phyloP scores from a whole-genome alignment of 345 rosid species.

The Atalantia buxifolia region DNA sequence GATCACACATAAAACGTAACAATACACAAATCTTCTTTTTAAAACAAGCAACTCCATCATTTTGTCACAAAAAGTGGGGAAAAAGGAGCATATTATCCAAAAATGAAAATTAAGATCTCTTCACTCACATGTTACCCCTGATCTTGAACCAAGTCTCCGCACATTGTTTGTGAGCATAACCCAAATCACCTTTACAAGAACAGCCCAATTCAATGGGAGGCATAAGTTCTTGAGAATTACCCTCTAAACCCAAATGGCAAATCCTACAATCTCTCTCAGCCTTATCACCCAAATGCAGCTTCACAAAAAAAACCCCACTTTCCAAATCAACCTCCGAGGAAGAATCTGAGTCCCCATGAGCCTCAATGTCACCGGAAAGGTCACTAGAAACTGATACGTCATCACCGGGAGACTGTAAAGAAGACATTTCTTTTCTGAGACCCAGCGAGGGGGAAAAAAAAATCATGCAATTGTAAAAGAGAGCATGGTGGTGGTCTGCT shows the following conservation, averaged over 20 bases:
- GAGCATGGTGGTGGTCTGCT: conserved; percentile 17
- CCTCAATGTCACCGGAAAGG: conserved; percentile 43
- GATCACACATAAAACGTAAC: background rate
- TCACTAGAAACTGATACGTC: conserved; percentile 31
- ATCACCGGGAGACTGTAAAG: conserved; percentile 19
- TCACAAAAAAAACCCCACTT: conserved; percentile 36
- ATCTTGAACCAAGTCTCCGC: conserved; percentile 71
- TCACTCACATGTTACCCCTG: conserved; percentile 54
- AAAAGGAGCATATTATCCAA: background rate
- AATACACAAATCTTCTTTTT: background rate
- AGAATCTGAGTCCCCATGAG: conserved; percentile 35
- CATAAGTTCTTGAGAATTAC: conserved; percentile 31
- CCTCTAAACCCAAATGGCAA: conserved; percentile 57
- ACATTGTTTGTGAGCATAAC: conserved; percentile 53
- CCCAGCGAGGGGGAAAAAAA: background rate
- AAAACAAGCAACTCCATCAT: conserved; percentile 1
- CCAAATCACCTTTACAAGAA: conserved; percentile 54
- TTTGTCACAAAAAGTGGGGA: background rate
- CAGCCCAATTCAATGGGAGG: conserved; percentile 52
- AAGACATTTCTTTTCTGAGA: conserved; percentile 29
- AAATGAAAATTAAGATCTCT: background rate
- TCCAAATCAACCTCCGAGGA: conserved; percentile 49
- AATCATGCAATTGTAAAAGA: conserved; percentile 12
- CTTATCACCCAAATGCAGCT: conserved; percentile 37
- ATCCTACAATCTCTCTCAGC: conserved; percentile 57